Evolutionary conservation across 371 early-diverging fungal species (phyloP), one percentile per base, ranked within the genome.

Genomic region (Mucor saturninus): DNA sequence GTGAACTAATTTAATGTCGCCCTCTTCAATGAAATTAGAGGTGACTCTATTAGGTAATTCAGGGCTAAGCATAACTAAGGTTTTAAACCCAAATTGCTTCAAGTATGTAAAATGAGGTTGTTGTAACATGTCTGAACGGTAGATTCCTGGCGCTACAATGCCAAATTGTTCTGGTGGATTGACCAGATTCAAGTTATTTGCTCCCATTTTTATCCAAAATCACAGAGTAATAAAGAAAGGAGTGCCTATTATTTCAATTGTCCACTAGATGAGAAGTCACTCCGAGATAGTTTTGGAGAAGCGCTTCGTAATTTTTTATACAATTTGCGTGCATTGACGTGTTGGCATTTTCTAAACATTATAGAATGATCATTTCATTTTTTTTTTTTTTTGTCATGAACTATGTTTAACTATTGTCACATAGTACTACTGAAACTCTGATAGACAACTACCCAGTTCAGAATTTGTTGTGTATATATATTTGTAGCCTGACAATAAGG

Each of bases 91-190:
- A 50, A 96, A 87, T 11, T 89, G 84, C 55, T 89, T 90, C 21
- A 97, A 76, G 71, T 90, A 97, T 2, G 89, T 76, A 55, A 95
- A 89, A 52, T 91, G 87, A 37, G 85, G 65, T 26, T 91, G 86
- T 39, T 89, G 88, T 32, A 91, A 71, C 69, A 86, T 85, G 56
- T 89, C 89, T 21, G 93, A 91, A 2, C 97, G 90, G 67, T 94
- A 95, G 10, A 97, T 79, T 2, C 93, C 94, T 28, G 86, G 85
- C 63, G 95, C 96, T 13, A 98, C 95, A 29, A 91, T 89, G 26
- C 96, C 96, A 78, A 95, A 96, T 10, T 90, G 87, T 62, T 96
- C 96, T 15, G 97, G 96, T 35, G 93, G 92, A 38, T 77, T 83
- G 13, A 84, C 45, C 65, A 87, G 49, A n/a, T 59, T 62, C 8